These are phyloP conservation scores for Microcera coccophila DNA, from an alignment of 2,329 filamentous ascomycete genomes.

Conservation along the genomic window DNA sequence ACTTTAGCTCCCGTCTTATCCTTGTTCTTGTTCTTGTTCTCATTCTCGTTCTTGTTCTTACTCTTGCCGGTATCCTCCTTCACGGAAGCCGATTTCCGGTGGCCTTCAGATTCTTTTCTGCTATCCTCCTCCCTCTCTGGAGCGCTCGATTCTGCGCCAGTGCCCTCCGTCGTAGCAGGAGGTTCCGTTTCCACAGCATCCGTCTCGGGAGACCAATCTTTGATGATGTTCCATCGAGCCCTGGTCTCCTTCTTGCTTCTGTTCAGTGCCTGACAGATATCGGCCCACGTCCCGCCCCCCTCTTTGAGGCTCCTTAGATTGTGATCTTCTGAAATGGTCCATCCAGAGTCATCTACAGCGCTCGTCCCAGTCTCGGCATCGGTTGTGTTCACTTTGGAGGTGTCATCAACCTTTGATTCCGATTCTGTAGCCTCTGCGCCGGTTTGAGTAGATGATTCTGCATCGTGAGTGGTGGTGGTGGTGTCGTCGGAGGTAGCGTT, in stretches of 20 bases:
- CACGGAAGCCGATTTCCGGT: too few relatives aligned
- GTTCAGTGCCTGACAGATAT: constrained; percentile 28
- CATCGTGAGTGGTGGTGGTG: constrained; percentile 1
- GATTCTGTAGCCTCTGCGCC: constrained; percentile 5
- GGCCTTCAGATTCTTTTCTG: constrained; percentile 1
- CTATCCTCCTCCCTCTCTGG: constrained; percentile 3
- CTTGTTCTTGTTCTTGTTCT: constrained; percentile 5
- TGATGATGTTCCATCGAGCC: constrained; percentile 32
- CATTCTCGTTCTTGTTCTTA: constrained; percentile 3
- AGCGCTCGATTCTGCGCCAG: not conserved
- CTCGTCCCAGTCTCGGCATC: constrained; percentile 1
- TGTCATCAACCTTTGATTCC: constrained; percentile 2
- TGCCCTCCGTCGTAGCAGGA: not conserved
- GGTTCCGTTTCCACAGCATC: constrained; percentile 1
- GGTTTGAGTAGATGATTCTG: not conserved
- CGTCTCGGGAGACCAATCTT: constrained; percentile 13
- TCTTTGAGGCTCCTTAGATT: constrained; percentile 35
- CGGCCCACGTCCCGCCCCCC: constrained; percentile 27
- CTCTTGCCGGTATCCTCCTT: constrained; percentile 8
- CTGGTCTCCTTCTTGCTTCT: constrained; percentile 28
- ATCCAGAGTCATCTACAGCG: constrained; percentile 13
- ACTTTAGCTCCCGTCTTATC: constrained; percentile 4
- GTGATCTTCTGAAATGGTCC: constrained; percentile 35
- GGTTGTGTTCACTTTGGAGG: constrained; percentile 1
- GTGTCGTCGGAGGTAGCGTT: constrained; percentile 7